A percentile compares a stretch with the other conserved stretches of the same genome.
Evolutionary conservation across 2,329 filamentous ascomycete genomes (phyloP).

Genomic region (Cryphonectria naterciae): DNA sequence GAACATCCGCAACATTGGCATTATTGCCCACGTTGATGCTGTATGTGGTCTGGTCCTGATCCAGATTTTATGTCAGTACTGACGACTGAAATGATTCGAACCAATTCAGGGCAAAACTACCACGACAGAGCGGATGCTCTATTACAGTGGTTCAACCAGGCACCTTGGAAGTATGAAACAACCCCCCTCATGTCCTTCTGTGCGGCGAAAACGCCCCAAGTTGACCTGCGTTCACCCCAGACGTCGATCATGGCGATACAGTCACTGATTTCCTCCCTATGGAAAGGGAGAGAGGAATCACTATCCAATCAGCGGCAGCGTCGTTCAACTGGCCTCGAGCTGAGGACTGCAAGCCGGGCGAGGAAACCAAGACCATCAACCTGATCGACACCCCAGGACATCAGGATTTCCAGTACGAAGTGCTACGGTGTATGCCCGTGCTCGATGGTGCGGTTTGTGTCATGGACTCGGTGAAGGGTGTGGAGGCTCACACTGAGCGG

Average conservation of each 20-base stretch:
- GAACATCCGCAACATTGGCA: constrained; percentile 90
- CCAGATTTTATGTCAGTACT: not conserved
- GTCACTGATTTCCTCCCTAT: constrained; percentile 96
- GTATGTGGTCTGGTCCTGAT: constrained; percentile 44
- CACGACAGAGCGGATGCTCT: constrained; percentile 98
- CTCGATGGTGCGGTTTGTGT: constrained; percentile 43
- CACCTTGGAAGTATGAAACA: constrained; percentile 71
- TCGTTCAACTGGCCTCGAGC: constrained; percentile 84
- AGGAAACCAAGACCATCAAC: constrained; percentile 72
- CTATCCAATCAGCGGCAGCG: constrained; percentile 95
- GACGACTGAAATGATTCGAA: not conserved
- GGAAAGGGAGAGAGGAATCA: constrained; percentile 90
- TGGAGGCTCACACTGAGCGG: constrained; percentile 95
- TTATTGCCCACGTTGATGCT: constrained; percentile 98
- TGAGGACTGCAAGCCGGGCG: constrained; percentile 45
- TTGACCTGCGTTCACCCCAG: constrained; percentile 43
- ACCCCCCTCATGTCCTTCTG: not conserved
- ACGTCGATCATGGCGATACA: constrained; percentile 95
- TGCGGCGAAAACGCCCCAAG: not conserved
- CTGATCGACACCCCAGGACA: constrained; percentile 96
- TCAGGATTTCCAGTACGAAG: constrained; percentile 96
- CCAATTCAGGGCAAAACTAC: constrained; percentile 81
- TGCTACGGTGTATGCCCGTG: constrained; percentile 74
- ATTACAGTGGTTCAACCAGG: constrained; percentile 87
- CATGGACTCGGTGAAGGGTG: constrained; percentile 50